Base-by-base conservation (phyloP, 805 yeast species). In the Middelhovenomyces tepae region DNA sequence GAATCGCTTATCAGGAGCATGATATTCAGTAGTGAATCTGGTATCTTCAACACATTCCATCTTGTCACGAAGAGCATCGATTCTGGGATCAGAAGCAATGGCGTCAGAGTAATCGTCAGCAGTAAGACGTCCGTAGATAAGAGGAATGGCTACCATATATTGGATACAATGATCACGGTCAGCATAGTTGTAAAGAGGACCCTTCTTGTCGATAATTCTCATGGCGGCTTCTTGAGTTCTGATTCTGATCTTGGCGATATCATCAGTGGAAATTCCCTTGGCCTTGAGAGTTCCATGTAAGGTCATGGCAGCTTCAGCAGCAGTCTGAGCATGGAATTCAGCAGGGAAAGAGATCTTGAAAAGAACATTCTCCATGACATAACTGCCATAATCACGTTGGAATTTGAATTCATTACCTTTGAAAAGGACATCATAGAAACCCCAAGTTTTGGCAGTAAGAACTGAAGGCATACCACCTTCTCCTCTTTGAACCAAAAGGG, bases 111-210 rank as follows among this genome's bases (percentile, higher is more conserved):
- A 73, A 50, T 72, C 76, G 44, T 69, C 72, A 4, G 78, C 78
- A 20, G 74, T 69, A 35, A 73, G 53, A 35, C 71, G 61, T 27
- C 79, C 79, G 44, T 61, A 56, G 39, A 73, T 61, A 37, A 73
- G 53, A 21, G 78, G 76, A 21, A 72, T 47, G 13, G 79, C 78
- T 29, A 65, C 64, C 78, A 73, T 73, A 54, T 73, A 73, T 49
- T 73, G 79, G 41, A 73, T 72, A 53, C 78, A 73, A 51, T 73
- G 79, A 45, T 73, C 79, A 43, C 79, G 62, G 51, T 73, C 79
- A 14, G 79, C 79, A 47, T 73, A 73, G 57, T 73, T 73, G 57
- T 72, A 62, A 34, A 73, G 53, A 10, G 78, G 77, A 6, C 79
- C 79, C 39, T 55, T 56, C 55, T 73, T 73, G 52, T 73, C 75